phyloP scores from a whole-genome alignment of 768 basidiomycete species.

The Suillus subluteus region DNA sequence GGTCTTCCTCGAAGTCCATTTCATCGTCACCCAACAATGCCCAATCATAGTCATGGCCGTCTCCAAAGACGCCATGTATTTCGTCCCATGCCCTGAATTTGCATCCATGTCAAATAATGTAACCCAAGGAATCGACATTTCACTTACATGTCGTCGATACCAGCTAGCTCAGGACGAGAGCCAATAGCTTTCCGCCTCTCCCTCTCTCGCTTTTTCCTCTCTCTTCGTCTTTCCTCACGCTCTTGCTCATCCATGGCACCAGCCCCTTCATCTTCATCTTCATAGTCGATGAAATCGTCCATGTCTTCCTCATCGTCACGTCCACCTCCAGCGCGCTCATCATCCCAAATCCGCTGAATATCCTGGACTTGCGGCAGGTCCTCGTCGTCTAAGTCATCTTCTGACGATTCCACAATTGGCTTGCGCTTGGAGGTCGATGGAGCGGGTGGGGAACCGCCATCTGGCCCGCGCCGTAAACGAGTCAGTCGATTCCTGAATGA shows the following conservation, averaged over 20 bases:
- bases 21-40: constrained; percentile 84
- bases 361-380: constrained; percentile 56
- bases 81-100: constrained; percentile 85
- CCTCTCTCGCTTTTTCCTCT: constrained; percentile 62
- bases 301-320: constrained; percentile 64
- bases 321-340: constrained; percentile 54
- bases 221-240: constrained; percentile 72
- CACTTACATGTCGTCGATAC: constrained; percentile 82
- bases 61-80: constrained; percentile 94
- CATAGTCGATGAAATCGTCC: constrained; percentile 78
- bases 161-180: constrained; percentile 71
- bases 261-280: constrained; percentile 80
- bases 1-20: constrained; percentile 49
- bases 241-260: constrained; percentile 79
- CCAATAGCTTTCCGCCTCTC: constrained; percentile 68
- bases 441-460: constrained; percentile 69
- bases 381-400: constrained; percentile 72
- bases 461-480: constrained; percentile 72
- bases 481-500: constrained; percentile 77
- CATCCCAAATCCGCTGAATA: constrained; percentile 79
- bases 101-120: constrained; percentile 18
- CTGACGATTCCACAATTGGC: constrained; percentile 68
- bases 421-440: constrained; percentile 64
- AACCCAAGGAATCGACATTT: constrained; percentile 1
- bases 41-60: constrained; percentile 96